Evolutionary conservation across 805 yeast genomes (phyloP), one percentile per base, ranked within the genome.

Genomic region (Maudiozyma saulgeensis): DNA sequence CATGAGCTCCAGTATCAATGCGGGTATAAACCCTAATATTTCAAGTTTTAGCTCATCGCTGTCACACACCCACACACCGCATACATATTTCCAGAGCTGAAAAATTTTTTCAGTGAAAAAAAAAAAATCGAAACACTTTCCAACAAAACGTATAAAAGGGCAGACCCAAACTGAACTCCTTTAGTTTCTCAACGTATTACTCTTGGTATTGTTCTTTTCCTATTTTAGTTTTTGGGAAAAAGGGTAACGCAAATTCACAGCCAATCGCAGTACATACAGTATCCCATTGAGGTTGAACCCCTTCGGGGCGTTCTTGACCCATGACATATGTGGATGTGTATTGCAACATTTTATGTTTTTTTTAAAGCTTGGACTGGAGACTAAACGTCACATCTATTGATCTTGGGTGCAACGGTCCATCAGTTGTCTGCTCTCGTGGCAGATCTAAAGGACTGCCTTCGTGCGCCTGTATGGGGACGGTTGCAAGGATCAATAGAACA

Each of bases 371-470:
- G 82, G 76, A 72, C 82, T 78, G 84, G 79, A 80, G 84, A 80
- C 56, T 52, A 75, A 71, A 57, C 38, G 32, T 28, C 23, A 49
- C 68, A 41, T 60, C 66, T 63, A 77, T 70, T 68, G 78, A 73
- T 80, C 86, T 80, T 75, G 86, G 86, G 86, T 80, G 85, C 85
- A 77, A 80, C 78, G 72, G 67, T 71, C 73, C 82, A 77, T 78
- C 71, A 56, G 71, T 78, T 67, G 68, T 65, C 67, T 63, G 60
- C 62, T 68, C 63, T 60, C 3, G 63, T 59, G 32, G 59, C 72
- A 69, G 67, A 66, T 68, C 80, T 77, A 78, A 79, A 81, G 83
- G 80, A 63, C 70, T 74, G 72, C 84, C 84, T 80, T 80, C 83
- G 84, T 79, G 84, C 73, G 73, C 80, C 82, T 82, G 82, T 72